phyloP scores from a whole-genome alignment of 345 rosid species.

The Brassica rapa region DNA sequence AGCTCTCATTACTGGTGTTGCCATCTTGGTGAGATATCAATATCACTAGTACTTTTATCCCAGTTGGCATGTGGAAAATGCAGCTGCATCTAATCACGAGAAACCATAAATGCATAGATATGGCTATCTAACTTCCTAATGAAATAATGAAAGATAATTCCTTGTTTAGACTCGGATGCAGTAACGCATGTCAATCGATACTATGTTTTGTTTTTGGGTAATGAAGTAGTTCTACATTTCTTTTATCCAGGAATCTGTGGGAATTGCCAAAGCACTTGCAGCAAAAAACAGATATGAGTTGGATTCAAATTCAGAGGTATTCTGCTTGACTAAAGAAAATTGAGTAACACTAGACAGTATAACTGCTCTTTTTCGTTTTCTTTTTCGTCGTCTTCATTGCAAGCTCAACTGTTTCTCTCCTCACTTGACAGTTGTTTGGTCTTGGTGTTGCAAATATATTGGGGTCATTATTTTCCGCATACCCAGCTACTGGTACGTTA shows the following conservation, averaged over 20 bases:
- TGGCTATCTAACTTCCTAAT: constrained; percentile 7
- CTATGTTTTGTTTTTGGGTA: background rate
- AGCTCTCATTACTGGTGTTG: constrained; percentile 93
- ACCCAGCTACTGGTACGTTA: constrained; percentile 88
- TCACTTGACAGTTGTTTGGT: constrained; percentile 76
- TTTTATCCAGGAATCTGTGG: constrained; percentile 85
- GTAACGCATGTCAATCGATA: background rate
- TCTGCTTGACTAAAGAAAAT: constrained; percentile 17
- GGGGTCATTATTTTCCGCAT: constrained; percentile 88
- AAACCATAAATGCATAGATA: background rate
- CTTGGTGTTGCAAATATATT: constrained; percentile 91
- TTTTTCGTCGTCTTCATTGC: constrained; percentile 13
- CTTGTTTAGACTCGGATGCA: background rate
- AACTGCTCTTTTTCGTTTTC: constrained; percentile 7
- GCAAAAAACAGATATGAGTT: constrained; percentile 95
- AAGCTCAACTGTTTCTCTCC: constrained; percentile 23
- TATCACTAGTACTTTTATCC: background rate
- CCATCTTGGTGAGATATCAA: constrained; percentile 80
- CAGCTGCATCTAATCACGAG: constrained; percentile 15
- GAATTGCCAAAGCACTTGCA: constrained; percentile 99
- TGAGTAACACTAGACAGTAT: constrained; percentile 1
- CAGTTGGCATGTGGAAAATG: constrained; percentile 10
- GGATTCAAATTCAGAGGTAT: constrained; percentile 96
- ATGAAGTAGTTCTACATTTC: background rate
- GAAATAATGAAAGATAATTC: background rate